Evolutionary conservation across 768 basidiomycete genomes (phyloP), one percentile per base, ranked within the genome.

Genomic region (Kwoniella bestiolae): DNA sequence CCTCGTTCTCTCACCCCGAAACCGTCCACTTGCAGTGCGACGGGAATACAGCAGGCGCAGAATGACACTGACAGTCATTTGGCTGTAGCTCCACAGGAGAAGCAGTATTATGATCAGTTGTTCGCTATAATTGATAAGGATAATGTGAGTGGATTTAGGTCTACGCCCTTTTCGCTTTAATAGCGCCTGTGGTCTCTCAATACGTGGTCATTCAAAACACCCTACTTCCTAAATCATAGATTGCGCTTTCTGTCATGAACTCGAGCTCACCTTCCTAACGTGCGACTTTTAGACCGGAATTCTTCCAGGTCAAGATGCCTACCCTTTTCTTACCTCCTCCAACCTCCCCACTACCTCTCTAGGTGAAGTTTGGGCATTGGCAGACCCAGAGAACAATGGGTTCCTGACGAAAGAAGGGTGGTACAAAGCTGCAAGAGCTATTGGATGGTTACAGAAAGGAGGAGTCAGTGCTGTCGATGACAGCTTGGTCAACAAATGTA

Each of bases 301-400:
- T 1, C 72, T 81, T 47, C 79, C 91, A 16, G 94, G 94, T 75
- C 93, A 95, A 69, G 88, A 89, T 73, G 96, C 94, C 56, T 89
- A 96, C 79, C 87, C 86, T 78, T 84, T 94, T 65, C 92, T 98
- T 75, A 85, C 87, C 65, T 89, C 91, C 63, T 89, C 94, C 58
- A 89, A 90, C 76, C 86, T 98, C 66, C 83, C 87, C 41, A 88
- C 92, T 8, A 83, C 85, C 18, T 85, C 86, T 35, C 87, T 99
- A 67, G 92, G 94, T 49, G 92, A 96, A 83, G 89, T 99, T 69
- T 99, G 96, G 95, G 86, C 84, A 65, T 83, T 98, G 64, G 89
- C 93, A 55, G 96, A 99, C 83, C 88, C 90, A 60, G 89, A 94
- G 32, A 94, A 97, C 84, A 91, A 91, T 66, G 96, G 96, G 2